These are phyloP conservation scores for Canna indica DNA, from an alignment of 176 grass and related monocot genomes.

Conservation along the genomic window DNA sequence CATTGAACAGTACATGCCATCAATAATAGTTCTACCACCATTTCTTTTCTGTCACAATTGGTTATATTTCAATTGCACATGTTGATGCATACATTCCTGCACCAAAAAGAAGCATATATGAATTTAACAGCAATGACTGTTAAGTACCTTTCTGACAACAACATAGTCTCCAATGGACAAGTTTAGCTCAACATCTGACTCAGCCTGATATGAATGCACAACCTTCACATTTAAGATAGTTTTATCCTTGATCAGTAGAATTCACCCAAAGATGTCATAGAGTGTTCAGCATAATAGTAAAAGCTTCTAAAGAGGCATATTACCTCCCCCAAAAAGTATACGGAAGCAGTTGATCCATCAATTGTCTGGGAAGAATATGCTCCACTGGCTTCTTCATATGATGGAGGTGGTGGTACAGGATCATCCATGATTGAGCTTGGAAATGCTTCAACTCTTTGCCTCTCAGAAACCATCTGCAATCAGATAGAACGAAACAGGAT, in stretches of 20 bases:
- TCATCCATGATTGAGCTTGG: conserved; percentile 39
- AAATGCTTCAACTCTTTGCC: conserved; percentile 69
- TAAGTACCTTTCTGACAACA: conserved; percentile 72
- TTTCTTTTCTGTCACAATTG: neutral
- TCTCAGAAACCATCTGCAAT: conserved; percentile 69
- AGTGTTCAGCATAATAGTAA: neutral
- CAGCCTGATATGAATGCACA: conserved; percentile 63
- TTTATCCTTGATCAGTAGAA: neutral
- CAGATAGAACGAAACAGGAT: conserved; percentile 2
- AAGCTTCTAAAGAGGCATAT: neutral
- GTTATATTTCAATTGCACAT: neutral
- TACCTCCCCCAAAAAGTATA: conserved; percentile 89
- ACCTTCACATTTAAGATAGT: conserved; percentile 35
- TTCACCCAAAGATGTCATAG: neutral
- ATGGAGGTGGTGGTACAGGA: conserved; percentile 51
- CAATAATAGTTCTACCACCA: neutral
- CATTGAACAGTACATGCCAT: no score
- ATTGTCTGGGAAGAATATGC: conserved; percentile 39
- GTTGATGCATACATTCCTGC: neutral
- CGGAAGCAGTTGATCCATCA: conserved; percentile 40
- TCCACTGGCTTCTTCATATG: conserved; percentile 59
- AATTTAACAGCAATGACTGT: neutral
- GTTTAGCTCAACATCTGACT: conserved; percentile 80
- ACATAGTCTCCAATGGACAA: conserved; percentile 76
- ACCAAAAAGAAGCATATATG: neutral